Evolutionary conservation across 768 basidiomycete species (phyloP), one percentile per base, ranked within the genome.

Genomic region (Leccinum imitatum): DNA sequence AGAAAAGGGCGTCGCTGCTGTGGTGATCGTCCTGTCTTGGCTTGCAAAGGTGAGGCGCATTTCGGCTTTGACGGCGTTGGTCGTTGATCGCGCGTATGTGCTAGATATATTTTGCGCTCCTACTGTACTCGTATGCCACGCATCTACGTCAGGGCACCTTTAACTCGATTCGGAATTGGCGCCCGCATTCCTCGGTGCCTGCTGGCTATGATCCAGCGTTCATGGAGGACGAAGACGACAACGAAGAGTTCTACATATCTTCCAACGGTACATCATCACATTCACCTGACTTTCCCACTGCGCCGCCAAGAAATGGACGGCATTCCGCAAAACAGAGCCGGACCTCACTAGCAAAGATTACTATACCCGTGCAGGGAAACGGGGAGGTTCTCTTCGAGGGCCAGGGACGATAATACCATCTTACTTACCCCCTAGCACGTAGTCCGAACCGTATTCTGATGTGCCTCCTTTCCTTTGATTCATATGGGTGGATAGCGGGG

Each of bases 131-230:
- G 14, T 98, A 91, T 73, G 95, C 94, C 3, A 79, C 85, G 2
- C 97, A 98, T 73, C 87, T 98, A 56, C 91, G 95, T 50, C 89
- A 89, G 67, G 92, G 94, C 50, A 90, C 92, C 23, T 98, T 95
- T 70, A 90, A 91, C 63, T 79, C 87, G 14, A 85, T 99, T 48
- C 83, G 83, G 53, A 74, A 80, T 58, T 74, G 74, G 59, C 70
- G 75, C 33, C 30, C 60, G 9, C 19, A 50, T 60, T 57, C 65
- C 11, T 52, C 64, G 5, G 55, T 57, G 31, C 57, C 73, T 46
- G 66, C 64, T 57, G 73, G 61, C 35, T 73, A 57, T 59, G 62
- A 63, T 41, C 64, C 71, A 54, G 66, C 70, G 3, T 70, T 74
- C 48, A 71, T 73, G 54, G 84, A 84, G 46, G 87, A 88, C 13